These are phyloP conservation scores for Oryza meyeriana DNA, from an alignment of 176 grass and related monocot species.

Conservation along the genomic window DNA sequence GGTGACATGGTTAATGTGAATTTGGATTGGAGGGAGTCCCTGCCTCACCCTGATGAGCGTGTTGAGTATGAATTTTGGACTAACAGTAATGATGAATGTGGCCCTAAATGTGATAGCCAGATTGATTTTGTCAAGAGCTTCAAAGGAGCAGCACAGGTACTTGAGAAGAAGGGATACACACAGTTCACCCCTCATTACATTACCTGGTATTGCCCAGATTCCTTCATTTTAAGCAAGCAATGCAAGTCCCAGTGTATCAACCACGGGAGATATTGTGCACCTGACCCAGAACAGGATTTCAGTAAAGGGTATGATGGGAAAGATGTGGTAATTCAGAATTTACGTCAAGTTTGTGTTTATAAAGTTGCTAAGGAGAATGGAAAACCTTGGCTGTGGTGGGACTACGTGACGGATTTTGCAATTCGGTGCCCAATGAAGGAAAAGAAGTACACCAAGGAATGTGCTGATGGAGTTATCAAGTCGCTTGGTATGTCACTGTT, in stretches of 20 bases:
- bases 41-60: constrained; percentile 69
- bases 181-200: constrained; percentile 83
- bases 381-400: constrained; percentile 85
- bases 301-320: constrained; percentile 84
- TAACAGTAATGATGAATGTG: constrained; percentile 78
- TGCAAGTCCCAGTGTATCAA: constrained; percentile 89
- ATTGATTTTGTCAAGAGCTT: constrained; percentile 81
- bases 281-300: constrained; percentile 77
- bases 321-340: constrained; percentile 74
- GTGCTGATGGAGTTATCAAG: constrained; percentile 63
- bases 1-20: constrained; percentile 78
- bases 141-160: constrained; percentile 63
- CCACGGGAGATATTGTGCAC: constrained; percentile 72
- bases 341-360: constrained; percentile 61
- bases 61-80: constrained; percentile 84
- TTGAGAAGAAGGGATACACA: constrained; percentile 77
- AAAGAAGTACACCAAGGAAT: constrained; percentile 73
- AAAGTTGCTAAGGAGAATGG: constrained; percentile 55
- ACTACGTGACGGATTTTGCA: constrained; percentile 73
- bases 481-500: constrained; percentile 55
- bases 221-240: constrained; percentile 67
- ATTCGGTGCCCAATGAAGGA: constrained; percentile 85
- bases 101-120: constrained; percentile 70
- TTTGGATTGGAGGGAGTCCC: constrained; percentile 74
- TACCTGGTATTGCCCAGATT: constrained; percentile 76